A percentile compares a stretch with the other conserved stretches of the same genome.
Conservation (phyloP, 192 early-diverging fungal genomes). For the Coemansia sp. region DNA sequence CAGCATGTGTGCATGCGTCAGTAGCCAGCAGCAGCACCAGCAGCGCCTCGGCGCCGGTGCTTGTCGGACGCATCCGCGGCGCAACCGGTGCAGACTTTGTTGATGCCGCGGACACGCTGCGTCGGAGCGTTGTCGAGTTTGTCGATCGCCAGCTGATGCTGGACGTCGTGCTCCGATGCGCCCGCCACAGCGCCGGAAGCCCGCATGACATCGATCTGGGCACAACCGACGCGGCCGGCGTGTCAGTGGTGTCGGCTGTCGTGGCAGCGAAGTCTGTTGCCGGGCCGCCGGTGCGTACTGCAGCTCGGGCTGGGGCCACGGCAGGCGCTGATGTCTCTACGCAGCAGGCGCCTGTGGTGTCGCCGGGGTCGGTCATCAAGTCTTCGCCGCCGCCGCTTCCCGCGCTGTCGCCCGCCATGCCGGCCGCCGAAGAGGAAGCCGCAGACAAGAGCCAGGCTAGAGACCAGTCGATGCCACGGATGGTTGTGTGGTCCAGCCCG, state of each 20-base stretch:
- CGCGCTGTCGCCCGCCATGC: background rate
- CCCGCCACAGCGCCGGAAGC: slow-evolving; percentile 9
- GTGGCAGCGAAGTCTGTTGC: slow-evolving; percentile 22
- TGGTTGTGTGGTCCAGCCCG: slow-evolving; percentile 28
- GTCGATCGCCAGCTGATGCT: slow-evolving; percentile 2
- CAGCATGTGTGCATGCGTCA: slow-evolving; percentile 13
- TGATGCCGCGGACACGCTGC: background rate
- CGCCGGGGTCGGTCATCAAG: background rate
- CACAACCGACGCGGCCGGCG: slow-evolving; percentile 17
- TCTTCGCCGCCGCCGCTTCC: slow-evolving; percentile 3
- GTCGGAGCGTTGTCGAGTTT: slow-evolving; percentile 9
- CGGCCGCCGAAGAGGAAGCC: too few relatives aligned
- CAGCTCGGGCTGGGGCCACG: background rate
- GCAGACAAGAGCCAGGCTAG: background rate
- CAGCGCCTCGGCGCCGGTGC: background rate
- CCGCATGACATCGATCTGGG: slow-evolving; percentile 11
- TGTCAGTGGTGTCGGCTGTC: slow-evolving; percentile 16
- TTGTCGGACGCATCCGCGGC: background rate
- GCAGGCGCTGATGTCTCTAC: too few relatives aligned
- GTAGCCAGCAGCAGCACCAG: background rate
- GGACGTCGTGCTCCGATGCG: slow-evolving; percentile 12
- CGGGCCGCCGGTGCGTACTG: background rate
- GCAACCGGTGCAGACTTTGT: background rate
- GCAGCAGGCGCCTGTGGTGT: background rate
- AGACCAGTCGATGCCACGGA: background rate